Evolutionary conservation across 345 rosid species (phyloP).

Genomic region (Lepidium africanum): DNA sequence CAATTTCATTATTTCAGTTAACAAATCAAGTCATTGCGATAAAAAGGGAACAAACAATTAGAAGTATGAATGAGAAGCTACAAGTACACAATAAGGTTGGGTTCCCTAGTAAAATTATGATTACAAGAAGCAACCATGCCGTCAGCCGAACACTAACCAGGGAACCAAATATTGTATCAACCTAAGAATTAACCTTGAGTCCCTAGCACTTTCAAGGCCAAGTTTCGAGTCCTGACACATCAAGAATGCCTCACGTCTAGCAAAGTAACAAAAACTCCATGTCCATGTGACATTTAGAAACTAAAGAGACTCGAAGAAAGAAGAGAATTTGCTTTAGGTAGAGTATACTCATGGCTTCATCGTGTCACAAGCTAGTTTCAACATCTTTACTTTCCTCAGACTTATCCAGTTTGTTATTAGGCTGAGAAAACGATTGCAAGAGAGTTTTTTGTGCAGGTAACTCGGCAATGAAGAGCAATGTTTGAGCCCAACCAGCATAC

Average conservation of each 20-base stretch:
- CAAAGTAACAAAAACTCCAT: background rate
- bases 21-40: background rate
- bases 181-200: background rate
- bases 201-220: background rate
- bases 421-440: constrained; percentile 41
- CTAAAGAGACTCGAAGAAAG: background rate
- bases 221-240: background rate
- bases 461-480: constrained; percentile 81
- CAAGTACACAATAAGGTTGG: background rate
- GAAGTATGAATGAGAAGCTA: background rate
- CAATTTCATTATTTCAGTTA: background rate
- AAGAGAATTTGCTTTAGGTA: background rate
- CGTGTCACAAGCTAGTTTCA: background rate
- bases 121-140: background rate
- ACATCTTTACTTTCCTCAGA: constrained; percentile 20
- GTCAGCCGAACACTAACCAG: background rate
- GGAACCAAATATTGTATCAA: background rate
- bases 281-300: background rate
- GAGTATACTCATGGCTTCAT: constrained; percentile 6
- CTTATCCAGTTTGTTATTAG: constrained; percentile 27
- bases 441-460: constrained; percentile 75
- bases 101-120: background rate
- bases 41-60: background rate
- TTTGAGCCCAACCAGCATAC: constrained; percentile 98
- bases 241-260: background rate